A percentile compares a stretch with the other conserved stretches of the same genome.
Conservation (phyloP, 2,329 filamentous ascomycete genomes). For the Penicillium sp. region DNA sequence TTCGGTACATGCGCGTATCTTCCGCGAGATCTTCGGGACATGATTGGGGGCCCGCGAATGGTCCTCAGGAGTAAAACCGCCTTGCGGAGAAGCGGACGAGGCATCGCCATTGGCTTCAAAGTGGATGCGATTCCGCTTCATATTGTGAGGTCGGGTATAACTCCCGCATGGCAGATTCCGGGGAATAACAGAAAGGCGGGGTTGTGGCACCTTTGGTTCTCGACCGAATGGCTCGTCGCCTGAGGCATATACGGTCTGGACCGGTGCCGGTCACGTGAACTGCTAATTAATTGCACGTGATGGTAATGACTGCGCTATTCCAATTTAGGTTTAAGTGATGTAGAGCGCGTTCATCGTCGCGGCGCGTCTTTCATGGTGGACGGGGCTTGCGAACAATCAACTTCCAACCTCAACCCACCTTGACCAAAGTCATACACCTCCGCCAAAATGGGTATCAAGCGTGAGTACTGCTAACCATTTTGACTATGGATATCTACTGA, state of each 20-base stretch:
- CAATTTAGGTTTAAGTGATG: conserved; percentile 18
- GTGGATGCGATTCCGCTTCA: conserved; percentile 40
- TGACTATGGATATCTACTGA: conserved; percentile 53
- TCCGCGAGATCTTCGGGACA: conserved; percentile 43
- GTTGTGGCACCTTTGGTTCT: conserved; percentile 16
- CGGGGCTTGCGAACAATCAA: conserved; percentile 4
- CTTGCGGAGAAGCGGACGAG: conserved; percentile 33
- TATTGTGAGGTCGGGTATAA: conserved; percentile 21
- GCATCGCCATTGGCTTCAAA: conserved; percentile 37
- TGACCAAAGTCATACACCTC: background rate
- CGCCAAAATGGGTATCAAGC: conserved; percentile 49
- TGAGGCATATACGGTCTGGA: conserved; percentile 14
- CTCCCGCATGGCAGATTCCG: conserved; percentile 21
- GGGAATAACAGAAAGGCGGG: conserved; percentile 19
- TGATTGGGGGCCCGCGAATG: conserved; percentile 27
- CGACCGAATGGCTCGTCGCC: conserved; percentile 13
- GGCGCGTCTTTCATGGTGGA: conserved; percentile 17
- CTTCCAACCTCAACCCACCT: background rate
- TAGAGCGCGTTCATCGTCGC: conserved; percentile 10
- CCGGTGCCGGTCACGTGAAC: conserved; percentile 5
- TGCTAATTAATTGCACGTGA: conserved; percentile 15
- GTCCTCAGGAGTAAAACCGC: conserved; percentile 27
- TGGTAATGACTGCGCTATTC: conserved; percentile 6
- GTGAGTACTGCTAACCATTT: conserved; percentile 31
- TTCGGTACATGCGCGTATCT: conserved; percentile 50